phyloP scores from a whole-genome alignment of 371 early-diverging fungal species.

The Batkoa obscura region DNA sequence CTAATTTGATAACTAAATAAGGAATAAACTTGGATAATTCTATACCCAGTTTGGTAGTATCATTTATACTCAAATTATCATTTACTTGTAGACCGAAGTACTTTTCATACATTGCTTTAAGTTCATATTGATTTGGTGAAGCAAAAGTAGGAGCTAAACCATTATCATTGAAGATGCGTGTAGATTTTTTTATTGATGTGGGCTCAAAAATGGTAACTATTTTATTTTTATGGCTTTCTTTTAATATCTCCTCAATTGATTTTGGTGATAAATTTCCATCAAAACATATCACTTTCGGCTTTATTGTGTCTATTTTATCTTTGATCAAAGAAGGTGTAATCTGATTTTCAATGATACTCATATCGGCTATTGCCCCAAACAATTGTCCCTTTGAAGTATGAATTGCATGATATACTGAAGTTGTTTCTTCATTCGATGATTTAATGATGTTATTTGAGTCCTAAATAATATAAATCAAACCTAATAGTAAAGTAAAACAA shows the following conservation, averaged over 20 bases:
- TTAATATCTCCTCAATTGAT: background rate
- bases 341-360: conserved; percentile 37
- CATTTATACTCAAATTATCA: too few relatives aligned
- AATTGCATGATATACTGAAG: conserved; percentile 57
- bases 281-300: background rate
- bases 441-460: background rate
- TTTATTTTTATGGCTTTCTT: background rate
- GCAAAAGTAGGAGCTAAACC: too few relatives aligned
- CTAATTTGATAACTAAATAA: too few relatives aligned
- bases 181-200: conserved; percentile 68
- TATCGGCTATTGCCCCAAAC: conserved; percentile 71
- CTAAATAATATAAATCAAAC: background rate
- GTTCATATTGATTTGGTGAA: too few relatives aligned
- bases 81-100: too few relatives aligned
- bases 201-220: conserved; percentile 56
- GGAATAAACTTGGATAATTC: too few relatives aligned
- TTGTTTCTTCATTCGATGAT: conserved; percentile 10
- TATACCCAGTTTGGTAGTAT: too few relatives aligned
- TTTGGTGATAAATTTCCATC: background rate
- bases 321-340: conserved; percentile 52
- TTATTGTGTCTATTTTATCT: conserved; percentile 21
- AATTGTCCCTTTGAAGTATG: conserved; percentile 48
- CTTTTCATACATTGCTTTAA: too few relatives aligned
- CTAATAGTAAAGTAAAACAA: background rate
- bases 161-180: background rate